A percentile compares a stretch with the other conserved stretches of the same genome.
These are phyloP conservation scores for Coriolopsis trogii DNA, from an alignment of 1,284 basidiomycete species.

Conservation along the genomic window DNA sequence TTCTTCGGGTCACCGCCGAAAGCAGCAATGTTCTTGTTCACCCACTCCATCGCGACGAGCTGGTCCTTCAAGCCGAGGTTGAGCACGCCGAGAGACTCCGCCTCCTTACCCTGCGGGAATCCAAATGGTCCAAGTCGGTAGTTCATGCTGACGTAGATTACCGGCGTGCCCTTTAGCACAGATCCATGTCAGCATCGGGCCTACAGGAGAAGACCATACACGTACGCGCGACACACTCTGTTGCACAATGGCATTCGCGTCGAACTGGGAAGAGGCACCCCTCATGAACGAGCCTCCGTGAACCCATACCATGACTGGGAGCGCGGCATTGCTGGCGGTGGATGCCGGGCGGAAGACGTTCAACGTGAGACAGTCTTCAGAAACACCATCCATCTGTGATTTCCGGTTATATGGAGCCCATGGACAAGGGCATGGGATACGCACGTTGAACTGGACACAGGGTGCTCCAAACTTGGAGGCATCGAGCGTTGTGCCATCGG, in stretches of 20 bases:
- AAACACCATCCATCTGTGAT: neutral
- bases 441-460: slow-evolving; percentile 24
- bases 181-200: neutral
- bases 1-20: slow-evolving; percentile 54
- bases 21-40: slow-evolving; percentile 46
- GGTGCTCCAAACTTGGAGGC: slow-evolving; percentile 23
- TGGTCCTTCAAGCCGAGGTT: slow-evolving; percentile 51
- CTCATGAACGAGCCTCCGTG: slow-evolving; percentile 28
- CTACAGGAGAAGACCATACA: neutral
- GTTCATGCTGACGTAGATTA: slow-evolving; percentile 61
- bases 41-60: slow-evolving; percentile 49
- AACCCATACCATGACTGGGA: slow-evolving; percentile 44
- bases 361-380: slow-evolving; percentile 51
- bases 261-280: slow-evolving; percentile 33
- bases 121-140: slow-evolving; percentile 57
- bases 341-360: slow-evolving; percentile 48
- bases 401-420: neutral
- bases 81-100: slow-evolving; percentile 38
- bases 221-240: slow-evolving; percentile 47
- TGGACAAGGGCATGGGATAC: neutral
- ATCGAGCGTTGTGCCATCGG: slow-evolving; percentile 12
- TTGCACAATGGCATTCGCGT: slow-evolving; percentile 46
- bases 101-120: slow-evolving; percentile 50
- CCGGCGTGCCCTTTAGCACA: slow-evolving; percentile 44
- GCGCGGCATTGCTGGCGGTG: slow-evolving; percentile 22